Evolutionary conservation across 1,284 basidiomycete species (phyloP), one percentile per base, ranked within the genome.

Genomic region (Spongiforma sp.): DNA sequence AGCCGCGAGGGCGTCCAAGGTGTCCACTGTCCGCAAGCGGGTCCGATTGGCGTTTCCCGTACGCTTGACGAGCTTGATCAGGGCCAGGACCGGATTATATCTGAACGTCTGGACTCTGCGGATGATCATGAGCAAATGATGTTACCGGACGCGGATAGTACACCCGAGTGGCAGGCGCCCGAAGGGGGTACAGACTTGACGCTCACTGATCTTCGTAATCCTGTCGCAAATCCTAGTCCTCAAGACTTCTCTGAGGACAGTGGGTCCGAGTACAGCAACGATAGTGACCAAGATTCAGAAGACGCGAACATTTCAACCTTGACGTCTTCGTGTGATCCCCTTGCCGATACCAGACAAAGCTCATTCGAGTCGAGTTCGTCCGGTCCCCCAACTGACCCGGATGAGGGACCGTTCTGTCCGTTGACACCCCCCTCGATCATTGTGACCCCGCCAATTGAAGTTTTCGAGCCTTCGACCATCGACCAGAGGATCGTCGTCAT

Each of bases 141-240:
- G n/a, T n/a, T n/a, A n/a, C n/a, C n/a, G n/a, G n/a, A n/a, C n/a
- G n/a, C n/a, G n/a, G n/a, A n/a, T n/a, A n/a, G n/a, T n/a, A n/a
- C n/a, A n/a, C n/a, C 32, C 46, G 34, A 64, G 21, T n/a, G n/a
- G n/a, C n/a, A n/a, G n/a, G n/a, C n/a, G n/a, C n/a, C 32, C 46
- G 34, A 64, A 21, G 59, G 39, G 8, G 59, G 63, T 4, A 6
- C 4, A 2, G 62, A 66, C 21, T 28, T 75, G 1, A 65, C 75
- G 65, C 70, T 75, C n/a, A 58, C 57, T 5, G 68, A 63, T 28
- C 63, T 75, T 28, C 58, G 68, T 2, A 62, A 72, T 34, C 62
- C 62, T 10, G 26, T 19, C 33, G 2, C 65, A 26, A 64, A 75
- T 6, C 57, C 46, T 9, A 26, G 6, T 21, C 60, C 70, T 57